These are phyloP conservation scores for Diatrype stigma DNA, from an alignment of 2,329 filamentous ascomycete genomes.

Conservation along the genomic window DNA sequence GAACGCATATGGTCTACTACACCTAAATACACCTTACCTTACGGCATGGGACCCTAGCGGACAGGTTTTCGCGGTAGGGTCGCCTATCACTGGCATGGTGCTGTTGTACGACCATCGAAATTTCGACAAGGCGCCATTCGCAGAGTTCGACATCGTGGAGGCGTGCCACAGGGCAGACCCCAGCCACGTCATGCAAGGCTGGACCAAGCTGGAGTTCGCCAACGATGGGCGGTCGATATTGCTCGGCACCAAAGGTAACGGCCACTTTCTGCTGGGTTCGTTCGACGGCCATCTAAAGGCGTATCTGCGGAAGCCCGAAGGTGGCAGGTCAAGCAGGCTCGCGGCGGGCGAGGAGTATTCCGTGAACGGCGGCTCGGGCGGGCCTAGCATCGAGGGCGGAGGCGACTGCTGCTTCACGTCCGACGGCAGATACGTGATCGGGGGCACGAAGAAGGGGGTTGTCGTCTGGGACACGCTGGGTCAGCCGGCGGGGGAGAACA, in stretches of 20 bases:
- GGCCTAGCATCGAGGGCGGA: constrained; percentile 47
- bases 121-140: constrained; percentile 87
- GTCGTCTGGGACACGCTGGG: constrained; percentile 81
- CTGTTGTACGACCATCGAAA: constrained; percentile 91
- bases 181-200: constrained; percentile 62
- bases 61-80: constrained; percentile 85
- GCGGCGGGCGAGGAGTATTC: constrained; percentile 48
- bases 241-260: constrained; percentile 75
- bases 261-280: constrained; percentile 90
- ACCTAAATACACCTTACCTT: constrained; percentile 76
- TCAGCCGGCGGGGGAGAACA: constrained; percentile 47
- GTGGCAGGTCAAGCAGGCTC: constrained; percentile 43
- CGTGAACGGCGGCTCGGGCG: constrained; percentile 40
- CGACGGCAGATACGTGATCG: constrained; percentile 83
- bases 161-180: constrained; percentile 43
- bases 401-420: constrained; percentile 86
- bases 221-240: constrained; percentile 91
- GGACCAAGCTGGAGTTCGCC: constrained; percentile 91
- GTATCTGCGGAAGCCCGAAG: constrained; percentile 60
- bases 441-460: constrained; percentile 70
- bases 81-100: constrained; percentile 71
- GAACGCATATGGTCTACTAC: constrained; percentile 74
- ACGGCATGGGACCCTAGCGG: constrained; percentile 90
- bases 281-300: constrained; percentile 79
- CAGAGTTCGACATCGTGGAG: constrained; percentile 74